Evolutionary conservation across 1,284 basidiomycete species (phyloP).

Genomic region (Boletus mariae): DNA sequence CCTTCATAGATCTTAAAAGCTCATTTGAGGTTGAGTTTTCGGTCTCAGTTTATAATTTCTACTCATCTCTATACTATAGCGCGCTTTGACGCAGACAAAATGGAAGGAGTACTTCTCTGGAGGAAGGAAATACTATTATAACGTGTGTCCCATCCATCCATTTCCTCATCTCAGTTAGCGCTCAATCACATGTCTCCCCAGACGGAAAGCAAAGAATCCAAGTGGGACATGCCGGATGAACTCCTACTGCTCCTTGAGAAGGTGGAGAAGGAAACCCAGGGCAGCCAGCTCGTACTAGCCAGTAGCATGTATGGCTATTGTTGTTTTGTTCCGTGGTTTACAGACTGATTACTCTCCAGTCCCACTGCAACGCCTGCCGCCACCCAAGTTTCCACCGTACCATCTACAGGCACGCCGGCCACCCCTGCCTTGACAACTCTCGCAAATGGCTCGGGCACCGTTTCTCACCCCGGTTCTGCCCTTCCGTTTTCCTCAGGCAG

Average conservation of each 20-base stretch:
- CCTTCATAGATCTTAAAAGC: conserved; percentile 62
- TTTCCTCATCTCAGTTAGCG: not conserved
- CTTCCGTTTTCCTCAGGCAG: conserved; percentile 57
- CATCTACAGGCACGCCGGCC: conserved; percentile 6
- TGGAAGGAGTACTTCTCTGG: conserved; percentile 94
- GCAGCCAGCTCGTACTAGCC: conserved; percentile 33
- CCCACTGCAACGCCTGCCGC: conserved; percentile 11
- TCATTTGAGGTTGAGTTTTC: conserved; percentile 72
- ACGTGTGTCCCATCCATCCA: conserved; percentile 46
- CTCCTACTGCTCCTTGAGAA: conserved; percentile 76
- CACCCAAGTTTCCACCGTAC: conserved; percentile 8
- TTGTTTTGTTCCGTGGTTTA: not conserved
- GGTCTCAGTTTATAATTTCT: not conserved
- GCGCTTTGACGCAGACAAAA: conserved; percentile 78
- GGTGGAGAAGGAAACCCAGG: conserved; percentile 69
- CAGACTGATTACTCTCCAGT: conserved; percentile 9
- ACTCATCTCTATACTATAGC: conserved; percentile 42
- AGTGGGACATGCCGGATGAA: conserved; percentile 95
- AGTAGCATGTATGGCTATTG: conserved; percentile 27
- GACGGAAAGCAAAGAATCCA: conserved; percentile 84
- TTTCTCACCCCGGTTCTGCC: conserved; percentile 49
- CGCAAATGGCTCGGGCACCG: conserved; percentile 44
- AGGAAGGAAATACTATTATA: conserved; percentile 90
- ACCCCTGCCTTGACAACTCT: conserved; percentile 16
- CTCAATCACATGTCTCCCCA: conserved; percentile 26